Evolutionary conservation across 2,329 filamentous ascomycete genomes (phyloP), one percentile per base, ranked within the genome.

Genomic region (Pseudocercospora fijiensis): DNA sequence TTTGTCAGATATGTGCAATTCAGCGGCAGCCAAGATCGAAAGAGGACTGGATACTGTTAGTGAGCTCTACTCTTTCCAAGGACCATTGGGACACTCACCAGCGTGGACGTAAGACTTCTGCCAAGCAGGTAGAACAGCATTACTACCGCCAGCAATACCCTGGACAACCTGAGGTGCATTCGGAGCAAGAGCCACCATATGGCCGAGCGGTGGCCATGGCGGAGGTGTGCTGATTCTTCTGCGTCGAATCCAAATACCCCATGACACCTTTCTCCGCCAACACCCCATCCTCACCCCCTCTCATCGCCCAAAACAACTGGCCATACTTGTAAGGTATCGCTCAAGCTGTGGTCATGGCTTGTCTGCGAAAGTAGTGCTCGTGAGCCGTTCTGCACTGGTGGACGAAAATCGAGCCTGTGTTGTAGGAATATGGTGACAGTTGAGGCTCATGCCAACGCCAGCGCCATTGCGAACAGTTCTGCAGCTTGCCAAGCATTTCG

Each of bases 1-100:
- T 28, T 20, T 2, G 43, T 26, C 30, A 65, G 58, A 74, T 75
- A 20, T 18, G 78, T 78, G 24, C 77, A 71, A 63, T 74, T 65
- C 30, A 76, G 65, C 1, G 65, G 60, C 16, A 67, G 43, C 18
- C 65, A 69, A 13, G 73, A 71, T 20, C 55, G 45, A 2, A 61
- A 56, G 2, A 64, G 51, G 11, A 65, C 65, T 63, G 30, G 8
- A 41, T 6, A 37, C 4, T 18, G 27, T 57, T 11, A 52, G 49
- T 22, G 13, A 24, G 24, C 2, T 24, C 24, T 26, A 6, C 20
- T 24, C n/a, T 22, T 7, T 51, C 10, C 6, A 9, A 47, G 5
- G 24, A 27, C 1, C 3, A 2, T 9, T 2, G 11, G 13, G 16
- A 37, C 16, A 37, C 53, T 57, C 13, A 57, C 30, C 63, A 26